Base-by-base conservation (phyloP, 2,329 filamentous ascomycete genomes). In the Ascochyta koolunga region DNA sequence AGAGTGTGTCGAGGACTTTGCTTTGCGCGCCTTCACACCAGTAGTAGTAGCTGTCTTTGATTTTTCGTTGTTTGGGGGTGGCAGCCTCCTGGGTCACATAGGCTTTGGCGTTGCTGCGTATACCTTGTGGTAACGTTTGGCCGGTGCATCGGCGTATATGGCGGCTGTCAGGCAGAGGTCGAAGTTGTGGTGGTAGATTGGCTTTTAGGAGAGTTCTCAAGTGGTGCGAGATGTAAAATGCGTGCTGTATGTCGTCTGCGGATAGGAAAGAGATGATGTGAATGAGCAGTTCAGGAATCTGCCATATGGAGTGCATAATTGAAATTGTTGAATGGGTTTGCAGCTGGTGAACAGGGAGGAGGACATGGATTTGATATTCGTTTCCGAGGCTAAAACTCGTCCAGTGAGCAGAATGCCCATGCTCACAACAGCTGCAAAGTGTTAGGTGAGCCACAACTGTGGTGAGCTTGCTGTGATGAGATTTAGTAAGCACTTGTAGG, bases 231-330 rank as follows among this genome's bases (percentile, higher is more conserved):
- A 62, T 37, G 5, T 43, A 21, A 32, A 52, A 42, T 27, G 42
- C 52, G 5, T 15, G 31, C 2, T 27, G 3, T 2, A 64, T 43
- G 15, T 47, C 45, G 2, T 19, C 5, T 5, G 39, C 48, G 4
- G 57, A 42, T 1, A 64, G 46, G 21, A 48, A 59, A 10, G 58
- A 54, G 3, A 57, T 16, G 18, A 64, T 56, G 0, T 57, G 43
- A 4, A 58, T 15, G 19, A 62, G 47, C 4, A 64, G 37, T 43
- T 62, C 61, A n/a, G 57, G 59, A 33, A 61, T 59, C 19, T 54
- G 50, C 36, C 55, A 56, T 11, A 54, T 21, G n/a, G 27, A 53
- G 25, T 62, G 59, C 59, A 64, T 62, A 7, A 21, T 32, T 19
- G 29, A 11, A 10, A 10, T 37, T 37, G 18, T 21, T 11, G 4